Base-by-base conservation (phyloP, 164 flowering plant genomes). In the Stephania yunnanensis region DNA sequence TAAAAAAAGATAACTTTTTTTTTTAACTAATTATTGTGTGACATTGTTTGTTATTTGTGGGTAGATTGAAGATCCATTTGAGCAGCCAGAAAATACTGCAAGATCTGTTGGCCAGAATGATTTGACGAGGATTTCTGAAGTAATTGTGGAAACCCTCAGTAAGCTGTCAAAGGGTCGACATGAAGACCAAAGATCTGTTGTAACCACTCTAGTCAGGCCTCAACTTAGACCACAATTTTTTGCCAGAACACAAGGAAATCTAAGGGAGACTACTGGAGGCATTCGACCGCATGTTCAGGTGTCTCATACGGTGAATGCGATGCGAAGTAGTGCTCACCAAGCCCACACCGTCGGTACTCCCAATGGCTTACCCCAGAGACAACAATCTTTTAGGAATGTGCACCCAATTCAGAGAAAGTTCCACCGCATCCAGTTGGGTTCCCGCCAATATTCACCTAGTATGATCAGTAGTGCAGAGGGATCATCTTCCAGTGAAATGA, bases 1-100 rank as follows among this genome's bases (percentile, higher is more conserved):
- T 6, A 9, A 55, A 71, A 13, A 10, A 53, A 50, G 15, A 1
- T 17, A 45, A 6, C 19, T 64, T 74, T 68, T 46, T 58, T n/a
- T 52, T 25, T 2, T 6, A 74, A 1, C 55, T 65, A 52, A 64
- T 80, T 52, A 70, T 48, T 74, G 3, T 48, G 36, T 25, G 19
- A 19, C 58, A 10, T 46, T 6, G n/a, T 45, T 66, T 8, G 66
- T 71, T 46, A n/a, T 72, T 72, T 61, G 52, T 68, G 55, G 46
- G 46, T 52, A 93, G 98, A 81, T 94, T 73, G 98, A 91, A 82
- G 98, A 94, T 84, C 98, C 98, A 30, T 89, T 94, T 82, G 97
- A 92, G 84, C 92, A 85, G 72, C 89, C 89, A 25, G 89, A 76
- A 61, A 94, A 94, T 81, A 73, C 91, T 31, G 91, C 96, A 12